Percentiles rank a stretch among this genome's conserved stretches.
Conservation (phyloP, 75 land plant genomes). For the Picea sitchensis region DNA sequence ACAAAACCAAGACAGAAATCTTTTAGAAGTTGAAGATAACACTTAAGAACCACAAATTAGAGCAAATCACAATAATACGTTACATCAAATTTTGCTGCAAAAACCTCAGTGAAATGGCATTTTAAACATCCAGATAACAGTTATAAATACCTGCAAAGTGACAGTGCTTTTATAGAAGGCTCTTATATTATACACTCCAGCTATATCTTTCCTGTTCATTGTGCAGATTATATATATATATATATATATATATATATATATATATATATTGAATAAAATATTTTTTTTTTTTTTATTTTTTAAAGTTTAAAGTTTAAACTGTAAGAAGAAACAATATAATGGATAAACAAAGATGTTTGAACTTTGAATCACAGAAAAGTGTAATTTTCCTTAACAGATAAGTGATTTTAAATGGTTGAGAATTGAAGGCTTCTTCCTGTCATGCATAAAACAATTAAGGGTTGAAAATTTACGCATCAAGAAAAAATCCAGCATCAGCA, state of each 20-base stretch:
- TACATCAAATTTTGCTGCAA: background rate
- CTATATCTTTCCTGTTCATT: slow-evolving; percentile 8
- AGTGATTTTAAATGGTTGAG: background rate
- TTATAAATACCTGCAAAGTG: background rate
- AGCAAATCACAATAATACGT: background rate
- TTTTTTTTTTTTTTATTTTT: too few relatives aligned
- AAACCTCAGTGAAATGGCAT: background rate
- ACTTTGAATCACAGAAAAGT: background rate
- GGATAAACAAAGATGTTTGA: background rate
- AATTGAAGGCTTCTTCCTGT: background rate
- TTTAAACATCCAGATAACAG: background rate
- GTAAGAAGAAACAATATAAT: background rate
- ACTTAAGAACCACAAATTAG: background rate
- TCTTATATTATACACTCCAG: background rate
- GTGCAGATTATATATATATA: background rate
- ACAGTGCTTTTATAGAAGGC: background rate
- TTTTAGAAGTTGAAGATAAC: background rate
- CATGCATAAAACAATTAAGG: background rate
- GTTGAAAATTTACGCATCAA: slow-evolving; percentile 45
- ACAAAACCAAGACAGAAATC: background rate
- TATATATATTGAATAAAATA: background rate
- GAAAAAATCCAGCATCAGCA: slow-evolving; percentile 74
- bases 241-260: background rate
- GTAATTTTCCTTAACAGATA: background rate
- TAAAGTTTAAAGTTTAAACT: too few relatives aligned